Conservation (phyloP, 768 basidiomycete species). For the Mycena albidolilacea region DNA sequence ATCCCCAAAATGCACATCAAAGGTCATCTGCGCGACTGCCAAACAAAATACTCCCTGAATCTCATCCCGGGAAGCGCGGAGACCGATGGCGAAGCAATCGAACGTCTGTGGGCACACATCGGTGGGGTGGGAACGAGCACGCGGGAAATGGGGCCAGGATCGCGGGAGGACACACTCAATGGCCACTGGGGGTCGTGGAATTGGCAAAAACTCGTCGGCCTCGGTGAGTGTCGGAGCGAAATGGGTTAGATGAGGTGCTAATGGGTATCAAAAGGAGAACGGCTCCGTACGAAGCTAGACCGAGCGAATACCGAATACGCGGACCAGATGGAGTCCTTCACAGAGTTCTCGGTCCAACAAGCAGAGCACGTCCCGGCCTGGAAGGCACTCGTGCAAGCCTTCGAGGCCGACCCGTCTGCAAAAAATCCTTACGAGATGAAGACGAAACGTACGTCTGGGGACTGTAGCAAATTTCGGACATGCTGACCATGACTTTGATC, state of each 20-base stretch:
- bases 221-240: conserved; percentile 38
- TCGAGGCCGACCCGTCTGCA: not conserved
- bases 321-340: not conserved
- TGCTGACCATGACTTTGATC: not conserved
- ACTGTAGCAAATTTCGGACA: no score
- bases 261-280: not conserved
- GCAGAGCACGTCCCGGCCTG: not conserved
- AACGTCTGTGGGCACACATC: conserved; percentile 48
- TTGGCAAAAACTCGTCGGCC: conserved; percentile 43
- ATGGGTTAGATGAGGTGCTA: not conserved
- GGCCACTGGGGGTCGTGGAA: conserved; percentile 46
- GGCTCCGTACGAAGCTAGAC: not conserved
- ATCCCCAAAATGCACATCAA: conserved; percentile 50
- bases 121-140: conserved; percentile 49
- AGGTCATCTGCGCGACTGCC: conserved; percentile 36
- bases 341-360: not conserved
- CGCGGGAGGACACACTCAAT: conserved; percentile 44
- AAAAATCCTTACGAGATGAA: conserved; percentile 4
- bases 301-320: not conserved
- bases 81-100: conserved; percentile 54
- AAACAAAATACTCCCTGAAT: conserved; percentile 43
- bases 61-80: conserved; percentile 43
- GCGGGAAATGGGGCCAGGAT: conserved; percentile 54
- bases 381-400: not conserved
- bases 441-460: no score